phyloP scores from a whole-genome alignment of 2,329 filamentous ascomycete species.

The Ophiostoma pallidulum region DNA sequence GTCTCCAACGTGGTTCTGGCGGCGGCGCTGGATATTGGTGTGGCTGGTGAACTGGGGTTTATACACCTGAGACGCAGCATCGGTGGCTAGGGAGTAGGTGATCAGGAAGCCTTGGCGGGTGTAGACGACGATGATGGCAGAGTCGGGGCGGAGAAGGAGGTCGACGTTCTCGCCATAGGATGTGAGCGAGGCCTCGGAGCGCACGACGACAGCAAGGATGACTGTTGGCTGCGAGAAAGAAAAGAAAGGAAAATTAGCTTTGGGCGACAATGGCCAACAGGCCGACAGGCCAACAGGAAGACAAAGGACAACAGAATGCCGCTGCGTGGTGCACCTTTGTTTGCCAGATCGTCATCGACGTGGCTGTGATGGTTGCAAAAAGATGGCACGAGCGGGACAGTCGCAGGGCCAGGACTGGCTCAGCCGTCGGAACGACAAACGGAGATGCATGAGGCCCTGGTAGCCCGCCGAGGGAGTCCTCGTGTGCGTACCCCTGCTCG shows the following conservation, averaged over 20 bases:
- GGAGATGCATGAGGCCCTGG: conserved; percentile 17
- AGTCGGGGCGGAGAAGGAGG: conserved; percentile 81
- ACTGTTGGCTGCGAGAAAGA: conserved; percentile 61
- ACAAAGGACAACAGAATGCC: background rate
- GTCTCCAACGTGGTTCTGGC: conserved; percentile 52
- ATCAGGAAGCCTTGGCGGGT: conserved; percentile 81
- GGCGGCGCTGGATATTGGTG: conserved; percentile 51
- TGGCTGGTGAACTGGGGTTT: conserved; percentile 67
- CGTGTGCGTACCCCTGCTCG: conserved; percentile 40
- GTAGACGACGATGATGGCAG: conserved; percentile 82
- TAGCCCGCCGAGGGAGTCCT: conserved; percentile 22
- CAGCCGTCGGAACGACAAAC: conserved; percentile 37
- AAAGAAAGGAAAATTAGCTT: background rate
- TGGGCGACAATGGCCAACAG: no score
- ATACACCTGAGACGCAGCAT: conserved; percentile 74
- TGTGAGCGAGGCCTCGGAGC: conserved; percentile 68
- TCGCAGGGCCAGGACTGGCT: conserved; percentile 63
- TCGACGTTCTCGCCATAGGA: conserved; percentile 80
- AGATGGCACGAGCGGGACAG: conserved; percentile 70
- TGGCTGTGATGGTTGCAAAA: conserved; percentile 79
- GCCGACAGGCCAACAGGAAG: background rate
- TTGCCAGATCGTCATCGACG: conserved; percentile 91
- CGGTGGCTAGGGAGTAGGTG: conserved; percentile 84
- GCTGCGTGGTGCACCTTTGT: conserved; percentile 56
- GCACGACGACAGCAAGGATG: conserved; percentile 73